These are phyloP conservation scores for Hortiboletus campestris DNA, from an alignment of 768 basidiomycete species.

Conservation along the genomic window DNA sequence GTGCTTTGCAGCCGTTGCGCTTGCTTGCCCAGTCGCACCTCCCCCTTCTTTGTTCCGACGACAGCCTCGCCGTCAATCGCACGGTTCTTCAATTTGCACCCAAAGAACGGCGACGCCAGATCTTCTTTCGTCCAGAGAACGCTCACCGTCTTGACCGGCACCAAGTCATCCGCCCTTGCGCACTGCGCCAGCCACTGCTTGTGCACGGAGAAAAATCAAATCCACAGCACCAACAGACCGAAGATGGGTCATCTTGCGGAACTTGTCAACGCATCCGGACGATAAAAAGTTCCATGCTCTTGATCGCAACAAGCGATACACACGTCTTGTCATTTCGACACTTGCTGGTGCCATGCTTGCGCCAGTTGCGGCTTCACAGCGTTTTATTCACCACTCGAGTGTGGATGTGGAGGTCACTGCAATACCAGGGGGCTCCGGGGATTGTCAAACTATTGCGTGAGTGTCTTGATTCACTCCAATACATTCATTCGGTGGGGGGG, in stretches of 20 bases:
- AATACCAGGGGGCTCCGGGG: neutral
- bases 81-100: constrained; percentile 5
- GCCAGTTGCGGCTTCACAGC: constrained; percentile 15
- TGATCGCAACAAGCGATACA: constrained; percentile 21
- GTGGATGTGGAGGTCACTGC: constrained; percentile 1
- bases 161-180: neutral
- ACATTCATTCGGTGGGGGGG: constrained; percentile 23
- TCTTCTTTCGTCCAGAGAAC: neutral
- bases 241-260: constrained; percentile 1
- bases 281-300: constrained; percentile 28
- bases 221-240: constrained; percentile 2
- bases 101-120: neutral
- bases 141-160: constrained; percentile 13
- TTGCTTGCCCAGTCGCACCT: neutral
- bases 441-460: constrained; percentile 23
- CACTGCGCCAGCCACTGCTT: neutral
- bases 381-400: constrained; percentile 10
- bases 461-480: constrained; percentile 33
- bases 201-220: neutral
- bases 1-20: neutral
- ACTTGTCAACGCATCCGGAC: constrained; percentile 14
- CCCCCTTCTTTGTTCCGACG: neutral
- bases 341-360: constrained; percentile 21
- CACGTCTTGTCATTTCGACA: constrained; percentile 20
- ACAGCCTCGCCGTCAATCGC: neutral